These are phyloP conservation scores for Tirmania nivea DNA, from an alignment of 495 filamentous ascomycete species.

Conservation along the genomic window DNA sequence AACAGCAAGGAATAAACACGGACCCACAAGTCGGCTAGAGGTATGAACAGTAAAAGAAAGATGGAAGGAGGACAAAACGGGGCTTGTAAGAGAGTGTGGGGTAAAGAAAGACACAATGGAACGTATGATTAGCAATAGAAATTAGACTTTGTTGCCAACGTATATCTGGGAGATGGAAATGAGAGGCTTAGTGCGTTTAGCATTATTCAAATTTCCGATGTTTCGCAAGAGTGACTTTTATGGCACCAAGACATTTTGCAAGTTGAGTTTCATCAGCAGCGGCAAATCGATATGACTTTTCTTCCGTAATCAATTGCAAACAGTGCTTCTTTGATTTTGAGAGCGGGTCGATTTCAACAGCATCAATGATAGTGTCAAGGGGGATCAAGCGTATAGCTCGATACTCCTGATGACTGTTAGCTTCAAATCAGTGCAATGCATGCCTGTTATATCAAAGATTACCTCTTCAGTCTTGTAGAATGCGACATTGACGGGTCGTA, in stretches of 20 bases:
- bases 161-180: too few relatives aligned
- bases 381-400: slow-evolving; percentile 63
- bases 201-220: neutral
- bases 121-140: too few relatives aligned
- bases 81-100: too few relatives aligned
- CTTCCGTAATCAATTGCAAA: slow-evolving; percentile 83
- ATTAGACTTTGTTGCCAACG: too few relatives aligned
- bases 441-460: slow-evolving; percentile 1
- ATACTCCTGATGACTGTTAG: slow-evolving; percentile 39
- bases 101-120: too few relatives aligned
- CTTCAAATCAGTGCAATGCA: neutral
- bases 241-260: slow-evolving; percentile 63
- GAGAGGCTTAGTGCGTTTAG: too few relatives aligned
- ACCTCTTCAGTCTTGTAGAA: slow-evolving; percentile 80
- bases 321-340: slow-evolving; percentile 68
- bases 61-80: too few relatives aligned
- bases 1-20: too few relatives aligned
- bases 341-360: slow-evolving; percentile 75
- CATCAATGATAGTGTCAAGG: slow-evolving; percentile 63
- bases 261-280: slow-evolving; percentile 61
- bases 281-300: slow-evolving; percentile 78
- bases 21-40: too few relatives aligned
- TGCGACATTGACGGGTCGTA: slow-evolving; percentile 68
- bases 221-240: slow-evolving; percentile 73
- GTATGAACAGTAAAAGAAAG: too few relatives aligned